These are phyloP conservation scores for Kodamaea kaohsiungensis DNA, from an alignment of 805 yeast genomes.

Conservation along the genomic window DNA sequence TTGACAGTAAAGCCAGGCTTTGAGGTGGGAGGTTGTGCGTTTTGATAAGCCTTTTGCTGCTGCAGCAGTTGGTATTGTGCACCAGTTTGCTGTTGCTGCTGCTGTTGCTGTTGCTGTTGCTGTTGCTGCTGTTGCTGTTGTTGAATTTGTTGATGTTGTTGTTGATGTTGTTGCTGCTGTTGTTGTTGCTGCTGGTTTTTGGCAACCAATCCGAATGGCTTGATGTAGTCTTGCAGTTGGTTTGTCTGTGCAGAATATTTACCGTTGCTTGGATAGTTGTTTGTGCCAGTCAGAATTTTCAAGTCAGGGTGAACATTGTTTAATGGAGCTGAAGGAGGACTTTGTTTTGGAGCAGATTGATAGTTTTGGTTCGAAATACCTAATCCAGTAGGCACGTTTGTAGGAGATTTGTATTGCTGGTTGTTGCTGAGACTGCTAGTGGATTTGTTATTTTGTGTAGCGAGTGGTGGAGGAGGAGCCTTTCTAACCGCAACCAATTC, in stretches of 20 bases:
- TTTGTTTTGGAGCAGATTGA: conserved; percentile 25
- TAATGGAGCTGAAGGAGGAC: conserved; percentile 27
- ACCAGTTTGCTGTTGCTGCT: conserved; percentile 6
- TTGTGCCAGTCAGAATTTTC: conserved; percentile 29
- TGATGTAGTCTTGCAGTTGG: conserved; percentile 14
- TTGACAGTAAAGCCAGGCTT: conserved; percentile 12
- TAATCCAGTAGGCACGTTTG: conserved; percentile 22
- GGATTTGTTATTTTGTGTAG: conserved; percentile 2
- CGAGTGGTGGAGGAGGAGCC: conserved; percentile 56
- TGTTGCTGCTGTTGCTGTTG: conserved; percentile 8
- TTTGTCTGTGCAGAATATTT: neutral
- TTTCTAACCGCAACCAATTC: conserved; percentile 49
- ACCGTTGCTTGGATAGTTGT: conserved; percentile 20
- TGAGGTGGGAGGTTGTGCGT: neutral
- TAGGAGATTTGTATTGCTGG: conserved; percentile 10
- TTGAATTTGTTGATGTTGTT: conserved; percentile 9
- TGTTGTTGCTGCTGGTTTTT: conserved; percentile 12
- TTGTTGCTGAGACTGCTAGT: conserved; percentile 4
- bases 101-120: conserved; percentile 3
- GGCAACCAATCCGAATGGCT: conserved; percentile 19
- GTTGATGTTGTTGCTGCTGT: conserved; percentile 12
- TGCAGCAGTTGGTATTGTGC: neutral
- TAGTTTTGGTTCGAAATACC: conserved; percentile 23
- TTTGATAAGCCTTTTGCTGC: neutral
- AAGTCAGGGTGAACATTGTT: conserved; percentile 29